These are phyloP conservation scores for Fagus crenata DNA, from an alignment of 306 rosid genomes.

Conservation along the genomic window DNA sequence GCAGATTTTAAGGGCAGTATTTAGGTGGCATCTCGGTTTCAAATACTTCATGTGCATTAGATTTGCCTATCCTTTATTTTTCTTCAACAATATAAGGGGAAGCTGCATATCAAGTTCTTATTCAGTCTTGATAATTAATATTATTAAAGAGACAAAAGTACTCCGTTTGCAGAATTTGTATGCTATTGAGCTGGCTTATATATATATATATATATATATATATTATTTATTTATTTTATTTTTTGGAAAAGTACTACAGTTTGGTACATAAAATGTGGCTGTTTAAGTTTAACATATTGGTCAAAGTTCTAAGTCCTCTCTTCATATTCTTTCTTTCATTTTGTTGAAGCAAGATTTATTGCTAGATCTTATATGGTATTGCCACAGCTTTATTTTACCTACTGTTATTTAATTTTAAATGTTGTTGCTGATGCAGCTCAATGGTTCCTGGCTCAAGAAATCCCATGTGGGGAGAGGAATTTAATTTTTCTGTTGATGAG, in stretches of 20 bases:
- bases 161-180: neutral
- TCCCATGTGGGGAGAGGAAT: constrained; percentile 99
- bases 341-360: constrained; percentile 12
- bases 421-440: constrained; percentile 65
- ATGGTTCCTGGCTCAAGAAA: constrained; percentile 99
- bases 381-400: constrained; percentile 12
- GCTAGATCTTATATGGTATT: constrained; percentile 14
- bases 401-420: constrained; percentile 23
- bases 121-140: neutral
- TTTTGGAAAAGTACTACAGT: neutral
- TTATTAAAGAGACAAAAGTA: neutral
- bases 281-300: neutral
- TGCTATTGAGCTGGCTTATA: neutral
- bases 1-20: constrained; percentile 1
- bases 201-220: no score
- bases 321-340: neutral
- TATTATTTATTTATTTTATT: no score
- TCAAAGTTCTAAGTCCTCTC: neutral
- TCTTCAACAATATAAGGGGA: neutral
- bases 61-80: neutral
- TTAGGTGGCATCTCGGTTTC: neutral
- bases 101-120: neutral
- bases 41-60: neutral
- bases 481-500: constrained; percentile 90
- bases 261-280: neutral